Conservation (phyloP, 1,284 basidiomycete genomes). For the Xerocomus cyaneibrunnescens region DNA sequence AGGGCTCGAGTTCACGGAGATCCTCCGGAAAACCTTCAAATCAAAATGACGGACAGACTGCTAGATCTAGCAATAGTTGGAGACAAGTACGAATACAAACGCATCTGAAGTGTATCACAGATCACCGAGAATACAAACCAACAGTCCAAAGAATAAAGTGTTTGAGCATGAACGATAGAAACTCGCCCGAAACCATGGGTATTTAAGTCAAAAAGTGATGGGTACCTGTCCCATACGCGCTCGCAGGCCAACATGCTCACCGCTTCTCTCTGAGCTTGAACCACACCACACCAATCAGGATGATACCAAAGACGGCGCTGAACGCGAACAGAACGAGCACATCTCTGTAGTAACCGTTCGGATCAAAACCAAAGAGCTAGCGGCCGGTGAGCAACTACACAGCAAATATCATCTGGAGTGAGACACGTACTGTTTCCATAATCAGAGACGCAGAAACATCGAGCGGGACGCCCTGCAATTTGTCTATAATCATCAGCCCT, state of each 20-base stretch:
- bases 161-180: neutral
- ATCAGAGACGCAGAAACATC: conserved; percentile 76
- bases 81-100: neutral
- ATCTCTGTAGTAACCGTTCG: conserved; percentile 79
- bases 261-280: conserved; percentile 71
- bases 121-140: neutral
- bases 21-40: neutral
- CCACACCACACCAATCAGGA: conserved; percentile 74
- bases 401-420: neutral
- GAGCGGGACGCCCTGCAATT: conserved; percentile 78
- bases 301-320: conserved; percentile 70
- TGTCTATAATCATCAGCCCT: conserved; percentile 81
- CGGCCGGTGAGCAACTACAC: neutral
- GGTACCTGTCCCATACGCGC: neutral
- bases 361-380: conserved; percentile 79
- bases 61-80: too few relatives aligned
- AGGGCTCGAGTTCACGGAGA: neutral
- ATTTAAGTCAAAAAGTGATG: neutral
- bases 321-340: conserved; percentile 84
- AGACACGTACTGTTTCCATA: conserved; percentile 67
- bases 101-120: neutral
- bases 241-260: conserved; percentile 23
- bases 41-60: too few relatives aligned
- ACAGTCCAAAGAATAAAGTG: neutral
- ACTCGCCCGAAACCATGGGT: neutral